phyloP scores from a whole-genome alignment of 192 early-diverging fungal genomes.

The Umbelopsis ramanniana region DNA sequence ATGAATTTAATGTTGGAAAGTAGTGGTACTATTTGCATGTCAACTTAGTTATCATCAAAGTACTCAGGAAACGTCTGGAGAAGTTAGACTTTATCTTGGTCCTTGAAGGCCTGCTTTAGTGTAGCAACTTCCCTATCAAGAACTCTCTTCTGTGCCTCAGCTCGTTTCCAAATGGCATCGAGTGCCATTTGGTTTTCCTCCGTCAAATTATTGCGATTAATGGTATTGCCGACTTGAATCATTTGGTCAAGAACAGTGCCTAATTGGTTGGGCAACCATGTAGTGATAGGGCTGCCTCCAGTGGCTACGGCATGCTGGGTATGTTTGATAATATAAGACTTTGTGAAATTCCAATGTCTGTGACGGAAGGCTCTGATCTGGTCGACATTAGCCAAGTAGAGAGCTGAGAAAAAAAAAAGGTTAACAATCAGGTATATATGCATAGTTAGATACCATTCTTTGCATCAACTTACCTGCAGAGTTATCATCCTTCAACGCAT shows the following conservation, averaged over 20 bases:
- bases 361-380: slow-evolving; percentile 84
- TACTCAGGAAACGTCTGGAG: neutral
- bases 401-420: slow-evolving; percentile 44
- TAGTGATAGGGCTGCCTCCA: slow-evolving; percentile 69
- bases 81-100: slow-evolving; percentile 23
- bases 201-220: slow-evolving; percentile 60
- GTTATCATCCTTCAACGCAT: slow-evolving; percentile 64
- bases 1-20: too few species aligned
- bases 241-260: slow-evolving; percentile 64
- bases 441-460: neutral
- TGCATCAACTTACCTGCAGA: slow-evolving; percentile 49
- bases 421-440: too few species aligned
- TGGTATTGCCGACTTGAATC: slow-evolving; percentile 56
- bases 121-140: slow-evolving; percentile 67
- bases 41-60: neutral
- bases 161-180: slow-evolving; percentile 62
- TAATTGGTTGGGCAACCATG: slow-evolving; percentile 76
- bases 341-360: slow-evolving; percentile 89
- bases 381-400: slow-evolving; percentile 80
- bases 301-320: slow-evolving; percentile 76
- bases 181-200: slow-evolving; percentile 61
- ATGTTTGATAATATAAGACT: slow-evolving; percentile 84
- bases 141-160: slow-evolving; percentile 64
- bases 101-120: slow-evolving; percentile 44
- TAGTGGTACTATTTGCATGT: neutral